These are phyloP conservation scores for Puccinia novopanici DNA, from an alignment of 1,284 basidiomycete genomes.

Conservation along the genomic window DNA sequence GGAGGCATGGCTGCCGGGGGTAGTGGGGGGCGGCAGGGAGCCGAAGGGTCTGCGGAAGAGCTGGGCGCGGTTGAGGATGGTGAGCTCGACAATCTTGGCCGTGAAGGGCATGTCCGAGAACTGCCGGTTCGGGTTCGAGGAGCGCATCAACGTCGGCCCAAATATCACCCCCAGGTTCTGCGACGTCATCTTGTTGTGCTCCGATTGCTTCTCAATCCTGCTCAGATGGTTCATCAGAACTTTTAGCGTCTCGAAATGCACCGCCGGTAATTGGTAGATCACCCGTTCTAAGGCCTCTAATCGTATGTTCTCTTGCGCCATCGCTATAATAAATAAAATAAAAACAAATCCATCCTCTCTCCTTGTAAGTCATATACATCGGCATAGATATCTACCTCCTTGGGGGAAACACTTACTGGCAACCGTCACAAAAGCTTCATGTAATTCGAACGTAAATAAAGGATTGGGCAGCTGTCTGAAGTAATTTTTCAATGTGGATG, in stretches of 20 bases:
- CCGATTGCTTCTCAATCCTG: constrained; percentile 60
- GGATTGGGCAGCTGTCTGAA: constrained; percentile 89
- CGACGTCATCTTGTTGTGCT: constrained; percentile 87
- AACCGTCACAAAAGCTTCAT: constrained; percentile 71
- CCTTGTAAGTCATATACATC: background rate
- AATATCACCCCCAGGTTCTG: constrained; percentile 99
- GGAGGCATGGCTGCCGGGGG: background rate
- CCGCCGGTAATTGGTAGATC: constrained; percentile 75
- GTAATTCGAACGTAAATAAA: constrained; percentile 83
- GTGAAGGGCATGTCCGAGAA: constrained; percentile 46
- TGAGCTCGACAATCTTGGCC: constrained; percentile 39
- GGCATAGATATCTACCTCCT: no score
- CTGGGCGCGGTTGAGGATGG: background rate
- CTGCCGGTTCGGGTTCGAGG: constrained; percentile 27
- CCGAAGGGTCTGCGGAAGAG: constrained; percentile 32
- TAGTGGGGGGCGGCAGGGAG: background rate
- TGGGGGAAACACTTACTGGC: constrained; percentile 28
- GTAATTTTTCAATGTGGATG: constrained; percentile 94
- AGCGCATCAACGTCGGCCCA: constrained; percentile 64
- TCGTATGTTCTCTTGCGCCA: constrained; percentile 63
- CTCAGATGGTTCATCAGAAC: constrained; percentile 79
- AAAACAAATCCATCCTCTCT: background rate
- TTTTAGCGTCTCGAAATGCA: constrained; percentile 83
- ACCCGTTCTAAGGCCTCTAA: constrained; percentile 69
- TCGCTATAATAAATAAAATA: constrained; percentile 69